Base-by-base conservation (phyloP, 2,329 filamentous ascomycete genomes). In the Xylaria sp. region DNA sequence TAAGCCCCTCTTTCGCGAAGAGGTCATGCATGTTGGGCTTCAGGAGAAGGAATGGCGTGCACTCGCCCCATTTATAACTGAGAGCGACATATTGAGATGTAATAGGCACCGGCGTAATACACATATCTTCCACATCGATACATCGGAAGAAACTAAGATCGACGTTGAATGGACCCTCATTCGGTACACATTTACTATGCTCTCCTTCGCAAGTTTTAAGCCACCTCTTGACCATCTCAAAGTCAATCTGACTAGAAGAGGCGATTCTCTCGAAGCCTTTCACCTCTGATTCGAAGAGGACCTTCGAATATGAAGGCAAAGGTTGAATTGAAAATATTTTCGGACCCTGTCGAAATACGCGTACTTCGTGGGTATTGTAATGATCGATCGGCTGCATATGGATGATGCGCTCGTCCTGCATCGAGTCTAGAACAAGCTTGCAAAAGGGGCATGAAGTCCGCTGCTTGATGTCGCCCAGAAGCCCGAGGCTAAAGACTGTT, bases 71-170 rank as follows among this genome's bases (percentile, higher is more conserved):
- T 65, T 61, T 68, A 39, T 69, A 71, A 44, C 70, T 72, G 20
- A 70, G 68, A 31, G 68, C 68, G 33, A 68, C 62, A 55, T 72
- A 70, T 61, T 49, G 61, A 29, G 66, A 58, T 17, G 64, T 64
- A 39, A 72, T 70, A 13, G 66, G 54, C n/a, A 70, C 60, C 5
- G 68, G 49, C 49, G 39, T 58, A 39, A 72, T 70, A 54, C 68
- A 68, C 59, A 69, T 70, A 7, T 70, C 62, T 27, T 65, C 62
- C 51, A 72, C 70, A 56, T 69, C 68, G 39, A 72, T 69, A 55
- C 65, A 66, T 27, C 70, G 56, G 60, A 70, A 70, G 53, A 72
- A 72, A 53, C 68, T 70, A 7, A 70, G 62, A 59, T 72, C 61
- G 11, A 63, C 27, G 27, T 65, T 66, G 17, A 69, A 66, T 1